phyloP scores from a whole-genome alignment of 129 eudicot species.

The Pittosporum tobira region DNA sequence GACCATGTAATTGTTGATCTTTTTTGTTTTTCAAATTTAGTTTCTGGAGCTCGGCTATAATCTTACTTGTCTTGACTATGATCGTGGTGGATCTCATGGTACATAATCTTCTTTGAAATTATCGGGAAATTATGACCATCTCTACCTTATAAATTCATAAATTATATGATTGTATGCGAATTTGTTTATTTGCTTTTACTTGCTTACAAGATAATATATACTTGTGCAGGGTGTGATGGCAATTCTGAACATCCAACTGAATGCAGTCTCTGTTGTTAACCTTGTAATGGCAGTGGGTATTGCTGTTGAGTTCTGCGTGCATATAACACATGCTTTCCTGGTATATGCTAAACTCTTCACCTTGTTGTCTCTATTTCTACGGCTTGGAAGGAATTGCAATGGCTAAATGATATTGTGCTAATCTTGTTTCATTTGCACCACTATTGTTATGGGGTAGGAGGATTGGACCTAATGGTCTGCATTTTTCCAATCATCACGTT shows the following conservation, averaged over 20 bases:
- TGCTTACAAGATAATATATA: slow-evolving; percentile 2
- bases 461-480: neutral
- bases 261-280: slow-evolving; percentile 95
- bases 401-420: neutral
- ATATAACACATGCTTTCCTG: slow-evolving; percentile 98
- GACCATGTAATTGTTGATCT: neutral
- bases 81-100: slow-evolving; percentile 92
- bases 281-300: slow-evolving; percentile 97
- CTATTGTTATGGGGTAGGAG: neutral
- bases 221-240: slow-evolving; percentile 90
- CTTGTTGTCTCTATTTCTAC: neutral
- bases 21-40: slow-evolving; percentile 23
- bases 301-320: slow-evolving; percentile 94
- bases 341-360: slow-evolving; percentile 24
- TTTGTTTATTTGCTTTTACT: neutral
- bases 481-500: neutral
- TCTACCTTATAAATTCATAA: neutral
- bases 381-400: neutral
- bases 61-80: slow-evolving; percentile 76
- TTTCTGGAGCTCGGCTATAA: slow-evolving; percentile 86
- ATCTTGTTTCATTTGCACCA: neutral
- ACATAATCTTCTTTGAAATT: slow-evolving; percentile 16
- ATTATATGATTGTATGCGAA: neutral
- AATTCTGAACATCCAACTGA: slow-evolving; percentile 80
- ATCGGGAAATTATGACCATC: neutral